phyloP scores from a whole-genome alignment of 441 rosid genomes.

The Adansonia gregorii region DNA sequence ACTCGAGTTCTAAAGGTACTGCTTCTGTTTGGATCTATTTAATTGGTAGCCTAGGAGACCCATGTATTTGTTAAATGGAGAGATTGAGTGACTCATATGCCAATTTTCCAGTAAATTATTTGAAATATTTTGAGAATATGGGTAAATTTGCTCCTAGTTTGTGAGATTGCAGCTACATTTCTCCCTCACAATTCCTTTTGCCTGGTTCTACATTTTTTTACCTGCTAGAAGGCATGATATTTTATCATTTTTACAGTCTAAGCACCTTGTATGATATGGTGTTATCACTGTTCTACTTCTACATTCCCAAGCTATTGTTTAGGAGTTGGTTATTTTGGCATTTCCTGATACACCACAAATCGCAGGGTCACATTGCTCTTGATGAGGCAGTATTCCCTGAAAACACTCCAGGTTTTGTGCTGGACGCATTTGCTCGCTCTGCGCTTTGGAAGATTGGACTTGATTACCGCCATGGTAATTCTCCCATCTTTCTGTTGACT shows the following conservation, averaged over 20 bases:
- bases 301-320: not conserved
- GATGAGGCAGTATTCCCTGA: constrained; percentile 94
- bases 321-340: constrained; percentile 1
- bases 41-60: constrained; percentile 2
- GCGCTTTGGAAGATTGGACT: constrained; percentile 96
- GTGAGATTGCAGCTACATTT: not conserved
- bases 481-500: constrained; percentile 30
- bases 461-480: constrained; percentile 93
- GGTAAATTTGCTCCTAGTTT: not conserved
- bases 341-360: constrained; percentile 18
- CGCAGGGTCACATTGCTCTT: constrained; percentile 98
- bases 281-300: not conserved
- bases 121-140: constrained; percentile 12
- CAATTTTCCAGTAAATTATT: not conserved
- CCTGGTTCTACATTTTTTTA: not conserved
- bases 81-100: not conserved
- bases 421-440: constrained; percentile 93
- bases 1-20: constrained; percentile 88
- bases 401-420: constrained; percentile 89
- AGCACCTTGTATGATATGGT: not conserved
- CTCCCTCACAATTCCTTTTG: not conserved
- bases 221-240: too few species aligned
- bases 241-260: not conserved
- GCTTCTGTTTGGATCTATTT: constrained; percentile 21
- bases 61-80: not conserved